These are phyloP conservation scores for Dalechampia spathulata DNA, from an alignment of 441 rosid species.

Conservation along the genomic window DNA sequence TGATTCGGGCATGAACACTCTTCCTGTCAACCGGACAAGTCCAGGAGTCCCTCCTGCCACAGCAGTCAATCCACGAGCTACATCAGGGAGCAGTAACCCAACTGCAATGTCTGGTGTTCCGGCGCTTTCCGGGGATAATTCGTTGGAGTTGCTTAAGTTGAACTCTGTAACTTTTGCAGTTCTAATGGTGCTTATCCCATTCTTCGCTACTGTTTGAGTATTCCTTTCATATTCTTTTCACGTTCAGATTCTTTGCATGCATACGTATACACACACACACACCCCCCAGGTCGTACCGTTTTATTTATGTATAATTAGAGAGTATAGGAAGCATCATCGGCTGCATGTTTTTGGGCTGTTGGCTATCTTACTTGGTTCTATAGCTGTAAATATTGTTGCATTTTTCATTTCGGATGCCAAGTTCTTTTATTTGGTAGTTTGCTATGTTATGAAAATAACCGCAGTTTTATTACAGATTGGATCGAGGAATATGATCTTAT, in stretches of 20 bases:
- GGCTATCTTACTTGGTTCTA: constrained; percentile 5
- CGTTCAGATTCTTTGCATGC: background rate
- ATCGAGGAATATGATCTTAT: too few relatives aligned
- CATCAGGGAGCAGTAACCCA: constrained; percentile 19
- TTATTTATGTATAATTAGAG: constrained; percentile 10
- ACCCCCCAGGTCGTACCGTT: too few relatives aligned
- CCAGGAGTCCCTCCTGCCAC: constrained; percentile 45
- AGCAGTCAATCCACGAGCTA: constrained; percentile 63
- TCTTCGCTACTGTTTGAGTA: constrained; percentile 28
- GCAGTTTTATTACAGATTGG: too few relatives aligned
- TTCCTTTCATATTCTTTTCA: background rate
- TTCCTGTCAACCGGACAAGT: constrained; percentile 35
- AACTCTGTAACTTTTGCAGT: constrained; percentile 16
- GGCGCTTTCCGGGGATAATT: constrained; percentile 20
- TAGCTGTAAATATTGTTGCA: constrained; percentile 21
- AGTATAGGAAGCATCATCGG: constrained; percentile 15
- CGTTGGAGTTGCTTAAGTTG: constrained; percentile 17
- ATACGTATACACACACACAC: constrained; percentile 7
- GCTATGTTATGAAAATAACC: too few relatives aligned
- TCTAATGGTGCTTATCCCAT: constrained; percentile 18
- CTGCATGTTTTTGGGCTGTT: constrained; percentile 6
- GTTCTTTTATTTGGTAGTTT: too few relatives aligned
- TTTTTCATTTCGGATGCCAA: too few relatives aligned
- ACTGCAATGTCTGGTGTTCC: constrained; percentile 17
- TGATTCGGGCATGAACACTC: constrained; percentile 20